These are phyloP conservation scores for Klebsormidium nitens DNA, from an alignment of 139 green algal species.

Conservation along the genomic window DNA sequence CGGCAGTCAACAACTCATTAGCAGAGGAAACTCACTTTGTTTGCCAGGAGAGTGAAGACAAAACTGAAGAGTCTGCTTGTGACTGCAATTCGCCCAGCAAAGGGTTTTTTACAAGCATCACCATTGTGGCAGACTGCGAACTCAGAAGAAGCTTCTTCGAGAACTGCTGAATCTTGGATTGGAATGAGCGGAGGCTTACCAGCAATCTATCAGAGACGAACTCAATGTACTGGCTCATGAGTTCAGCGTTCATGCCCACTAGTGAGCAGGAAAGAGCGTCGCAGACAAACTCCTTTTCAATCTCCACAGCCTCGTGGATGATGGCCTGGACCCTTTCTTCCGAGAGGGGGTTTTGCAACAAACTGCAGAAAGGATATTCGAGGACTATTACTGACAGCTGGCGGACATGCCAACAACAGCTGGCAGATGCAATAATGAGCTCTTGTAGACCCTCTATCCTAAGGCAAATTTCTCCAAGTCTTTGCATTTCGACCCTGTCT, in stretches of 20 bases:
- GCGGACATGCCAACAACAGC: no score
- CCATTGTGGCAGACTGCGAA: background rate
- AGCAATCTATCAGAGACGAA: slow-evolving; percentile 96
- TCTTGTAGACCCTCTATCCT: no score
- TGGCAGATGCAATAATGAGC: no score
- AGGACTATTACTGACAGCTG: no score
- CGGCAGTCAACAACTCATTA: no score
- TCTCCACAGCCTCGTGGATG: slow-evolving; percentile 80
- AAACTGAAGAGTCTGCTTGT: background rate
- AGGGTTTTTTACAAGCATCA: background rate
- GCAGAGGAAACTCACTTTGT: no score
- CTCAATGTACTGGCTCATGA: slow-evolving; percentile 94
- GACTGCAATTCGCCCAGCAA: background rate
- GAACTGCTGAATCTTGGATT: background rate
- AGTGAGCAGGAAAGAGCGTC: slow-evolving; percentile 68
- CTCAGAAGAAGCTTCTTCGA: background rate
- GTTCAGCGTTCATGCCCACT: slow-evolving; percentile 76
- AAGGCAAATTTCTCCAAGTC: no score
- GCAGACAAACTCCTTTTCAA: slow-evolving; percentile 93
- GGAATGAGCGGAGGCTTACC: slow-evolving; percentile 61
- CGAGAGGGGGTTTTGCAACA: slow-evolving; percentile 74
- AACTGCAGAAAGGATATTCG: no score
- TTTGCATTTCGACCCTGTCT: no score
- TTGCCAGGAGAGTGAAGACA: background rate
- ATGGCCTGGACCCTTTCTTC: slow-evolving; percentile 64